These are phyloP conservation scores for Oenanthe javanica DNA, from an alignment of 140 eudicot genomes.

Conservation along the genomic window DNA sequence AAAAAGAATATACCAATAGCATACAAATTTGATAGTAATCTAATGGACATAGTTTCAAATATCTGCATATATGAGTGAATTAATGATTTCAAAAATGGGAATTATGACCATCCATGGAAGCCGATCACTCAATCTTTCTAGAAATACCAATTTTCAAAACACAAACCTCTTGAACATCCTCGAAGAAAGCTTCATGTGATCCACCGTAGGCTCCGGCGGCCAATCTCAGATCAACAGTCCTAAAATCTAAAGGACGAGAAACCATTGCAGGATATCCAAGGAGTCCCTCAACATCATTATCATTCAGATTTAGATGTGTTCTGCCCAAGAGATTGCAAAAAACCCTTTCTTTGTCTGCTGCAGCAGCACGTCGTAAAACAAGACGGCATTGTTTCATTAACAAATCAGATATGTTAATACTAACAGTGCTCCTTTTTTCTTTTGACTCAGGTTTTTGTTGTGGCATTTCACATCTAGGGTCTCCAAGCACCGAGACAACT, in stretches of 20 bases:
- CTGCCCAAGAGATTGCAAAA: conserved; percentile 80
- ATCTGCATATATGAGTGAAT: not conserved
- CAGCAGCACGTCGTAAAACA: conserved; percentile 58
- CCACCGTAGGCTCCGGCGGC: conserved; percentile 76
- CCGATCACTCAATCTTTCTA: not conserved
- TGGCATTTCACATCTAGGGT: conserved; percentile 40
- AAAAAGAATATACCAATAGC: not conserved
- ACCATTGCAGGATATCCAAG: conserved; percentile 96
- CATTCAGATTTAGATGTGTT: conserved; percentile 49
- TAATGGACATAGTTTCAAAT: not conserved
- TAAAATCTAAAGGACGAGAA: conserved; percentile 85
- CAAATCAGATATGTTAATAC: conserved; percentile 48
- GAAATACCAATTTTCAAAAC: not conserved
- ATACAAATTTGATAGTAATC: not conserved
- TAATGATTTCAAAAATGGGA: not conserved
- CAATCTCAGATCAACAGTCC: conserved; percentile 80
- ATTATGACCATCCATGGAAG: not conserved
- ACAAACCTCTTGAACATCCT: conserved; percentile 86
- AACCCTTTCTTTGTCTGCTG: conserved; percentile 66
- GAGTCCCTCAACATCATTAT: conserved; percentile 80
- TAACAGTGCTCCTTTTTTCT: conserved; percentile 50
- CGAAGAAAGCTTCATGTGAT: conserved; percentile 85
- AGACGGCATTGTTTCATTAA: conserved; percentile 75
- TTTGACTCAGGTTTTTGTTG: conserved; percentile 58
- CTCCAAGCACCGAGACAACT: conserved; percentile 57